Evolutionary conservation across 2,329 filamentous ascomycete species (phyloP), one percentile per base, ranked within the genome.

Genomic region (Bipolaris zeicola): DNA sequence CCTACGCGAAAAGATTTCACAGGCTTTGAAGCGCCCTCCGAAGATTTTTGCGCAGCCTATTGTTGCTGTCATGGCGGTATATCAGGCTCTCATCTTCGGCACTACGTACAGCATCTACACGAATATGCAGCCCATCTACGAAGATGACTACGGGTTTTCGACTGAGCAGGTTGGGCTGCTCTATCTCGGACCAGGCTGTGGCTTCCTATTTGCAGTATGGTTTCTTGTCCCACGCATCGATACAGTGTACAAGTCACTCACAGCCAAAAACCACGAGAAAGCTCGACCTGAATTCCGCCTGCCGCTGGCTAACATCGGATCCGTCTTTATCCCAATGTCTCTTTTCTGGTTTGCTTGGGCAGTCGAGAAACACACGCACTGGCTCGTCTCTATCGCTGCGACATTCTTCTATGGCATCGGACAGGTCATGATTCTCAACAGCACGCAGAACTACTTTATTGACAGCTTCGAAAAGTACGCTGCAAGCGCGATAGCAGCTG

Each of bases 361-460:
- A 0, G 77, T 81, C 0, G 67, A 80, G 47, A 69, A 64, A 16
- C 72, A 77, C 28, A 66, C 63, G 3, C 78, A 78, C 50, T 82
- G 79, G 79, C 63, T 73, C 28, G 75, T 72, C 1, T 71, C 76
- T 5, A 77, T 81, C 33, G 64, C 74, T 0, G 69, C 75, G 2
- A 81, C 78, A 0, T 81, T 78, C 61, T 80, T 80, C 66, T 83
- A 82, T 60, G 82, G 81, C 11, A 75, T 83, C 16, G 81, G 82
- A 2, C 81, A 83, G 52, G 80, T 85, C 10, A 79, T 81, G 61
- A 82, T 83, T 28, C 69, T 84, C 51, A 84, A 83, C 52, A 76
- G 76, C 11, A 81, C 81, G 14, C 82, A 84, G 50, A 85, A 84
- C 50, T 83, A 83, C 66, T 83, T 82, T 64, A 83, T 83, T 44